Evolutionary conservation across 108 stramenopile genomes (phyloP).

Genomic region (Nitzschia putrida): DNA sequence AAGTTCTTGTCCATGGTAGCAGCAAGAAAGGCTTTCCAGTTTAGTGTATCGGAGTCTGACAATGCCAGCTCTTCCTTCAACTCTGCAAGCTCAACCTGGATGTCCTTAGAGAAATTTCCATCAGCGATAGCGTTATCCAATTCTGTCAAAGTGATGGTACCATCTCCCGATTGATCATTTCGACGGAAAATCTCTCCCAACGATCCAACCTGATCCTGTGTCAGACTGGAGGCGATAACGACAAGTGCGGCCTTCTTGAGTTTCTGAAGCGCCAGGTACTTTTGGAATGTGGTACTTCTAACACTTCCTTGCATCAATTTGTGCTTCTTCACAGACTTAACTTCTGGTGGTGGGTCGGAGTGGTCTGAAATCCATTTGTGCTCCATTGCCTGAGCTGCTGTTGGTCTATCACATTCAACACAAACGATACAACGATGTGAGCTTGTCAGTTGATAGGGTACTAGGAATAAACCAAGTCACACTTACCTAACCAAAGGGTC

Average conservation of each 20-base stretch:
- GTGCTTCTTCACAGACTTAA: conserved; percentile 17
- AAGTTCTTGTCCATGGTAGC: conserved; percentile 81
- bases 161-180: conserved; percentile 73
- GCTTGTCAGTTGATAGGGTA: background rate
- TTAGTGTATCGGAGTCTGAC: conserved; percentile 73
- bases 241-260: conserved; percentile 85
- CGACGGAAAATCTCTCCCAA: conserved; percentile 74
- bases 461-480: background rate
- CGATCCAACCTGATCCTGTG: conserved; percentile 66
- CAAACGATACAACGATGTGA: background rate
- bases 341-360: conserved; percentile 7
- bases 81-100: conserved; percentile 42
- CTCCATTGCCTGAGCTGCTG: conserved; percentile 67
- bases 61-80: conserved; percentile 64
- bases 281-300: conserved; percentile 56
- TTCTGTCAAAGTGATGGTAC: conserved; percentile 72
- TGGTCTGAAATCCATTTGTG: conserved; percentile 75
- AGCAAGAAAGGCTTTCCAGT: conserved; percentile 85
- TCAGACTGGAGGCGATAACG: conserved; percentile 78
- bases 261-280: conserved; percentile 82
- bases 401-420: conserved; percentile 45
- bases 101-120: conserved; percentile 45
- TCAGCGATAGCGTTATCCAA: conserved; percentile 63
- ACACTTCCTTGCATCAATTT: conserved; percentile 25
- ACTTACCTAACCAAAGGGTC: conserved; percentile 53